Evolutionary conservation across 148 eudicot genomes (phyloP).

Genomic region (Fagopyrum esculentum): DNA sequence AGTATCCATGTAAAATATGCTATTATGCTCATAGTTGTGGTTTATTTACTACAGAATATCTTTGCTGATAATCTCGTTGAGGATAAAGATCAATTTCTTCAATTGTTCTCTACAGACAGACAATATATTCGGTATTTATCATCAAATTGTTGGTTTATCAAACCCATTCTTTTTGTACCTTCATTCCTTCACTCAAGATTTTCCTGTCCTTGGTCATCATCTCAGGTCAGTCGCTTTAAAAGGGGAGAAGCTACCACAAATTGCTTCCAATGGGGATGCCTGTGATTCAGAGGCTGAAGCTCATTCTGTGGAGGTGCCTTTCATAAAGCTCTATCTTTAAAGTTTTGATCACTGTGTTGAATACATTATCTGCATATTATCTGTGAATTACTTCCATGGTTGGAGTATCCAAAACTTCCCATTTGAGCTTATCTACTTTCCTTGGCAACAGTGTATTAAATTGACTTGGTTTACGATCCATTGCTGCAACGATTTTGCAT

Average conservation of each 20-base stretch:
- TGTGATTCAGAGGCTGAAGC: slow-evolving; percentile 23
- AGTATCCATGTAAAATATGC: background rate
- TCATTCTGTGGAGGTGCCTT: slow-evolving; percentile 37
- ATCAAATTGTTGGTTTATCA: background rate
- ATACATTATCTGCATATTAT: background rate
- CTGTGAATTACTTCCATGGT: background rate
- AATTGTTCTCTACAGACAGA: slow-evolving; percentile 50
- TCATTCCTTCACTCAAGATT: background rate
- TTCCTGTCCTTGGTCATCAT: background rate
- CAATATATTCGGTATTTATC: slow-evolving; percentile 51
- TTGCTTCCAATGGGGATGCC: slow-evolving; percentile 22
- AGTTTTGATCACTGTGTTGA: background rate
- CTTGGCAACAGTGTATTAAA: background rate
- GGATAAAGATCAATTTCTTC: slow-evolving; percentile 68
- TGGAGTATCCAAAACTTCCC: background rate
- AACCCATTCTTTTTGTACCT: background rate
- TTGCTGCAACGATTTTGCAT: background rate
- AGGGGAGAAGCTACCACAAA: slow-evolving; percentile 42
- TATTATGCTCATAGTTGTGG: background rate
- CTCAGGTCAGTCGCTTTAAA: slow-evolving; percentile 50
- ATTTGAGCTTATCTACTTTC: background rate
- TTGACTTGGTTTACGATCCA: background rate
- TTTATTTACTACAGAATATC: slow-evolving; percentile 51
- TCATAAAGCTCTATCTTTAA: background rate
- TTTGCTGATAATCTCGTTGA: slow-evolving; percentile 84